A percentile compares a stretch with the other conserved stretches of the same genome.
Conservation (phyloP, 2,329 filamentous ascomycete genomes). For the Sphaceloma murrayae region DNA sequence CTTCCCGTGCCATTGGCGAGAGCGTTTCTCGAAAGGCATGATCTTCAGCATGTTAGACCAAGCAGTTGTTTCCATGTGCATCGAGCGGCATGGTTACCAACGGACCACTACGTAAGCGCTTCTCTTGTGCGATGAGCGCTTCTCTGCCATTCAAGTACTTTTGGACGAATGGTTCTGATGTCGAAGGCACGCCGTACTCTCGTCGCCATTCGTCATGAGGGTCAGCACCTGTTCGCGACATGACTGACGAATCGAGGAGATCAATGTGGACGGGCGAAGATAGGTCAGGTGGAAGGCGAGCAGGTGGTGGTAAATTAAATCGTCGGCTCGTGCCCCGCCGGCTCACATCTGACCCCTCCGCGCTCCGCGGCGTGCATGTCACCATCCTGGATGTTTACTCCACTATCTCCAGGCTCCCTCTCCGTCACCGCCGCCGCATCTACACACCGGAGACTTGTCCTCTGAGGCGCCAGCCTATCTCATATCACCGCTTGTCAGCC, state of each 20-base stretch:
- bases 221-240: conserved; percentile 12
- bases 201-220: conserved; percentile 33
- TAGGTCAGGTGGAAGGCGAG: conserved; percentile 8
- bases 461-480: no score
- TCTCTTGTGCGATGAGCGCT: conserved; percentile 69
- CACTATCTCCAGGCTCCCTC: conserved; percentile 11
- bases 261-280: no score
- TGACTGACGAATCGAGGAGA: conserved; percentile 15
- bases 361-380: no score
- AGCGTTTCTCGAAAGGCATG: conserved; percentile 62
- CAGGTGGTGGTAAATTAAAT: conserved; percentile 8
- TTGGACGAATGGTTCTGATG: conserved; percentile 65
- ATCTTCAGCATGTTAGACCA: conserved; percentile 41
- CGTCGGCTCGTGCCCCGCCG: conserved; percentile 11
- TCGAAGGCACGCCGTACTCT: conserved; percentile 33
- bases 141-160: conserved; percentile 70
- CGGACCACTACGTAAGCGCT: conserved; percentile 69
- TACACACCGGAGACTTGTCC: conserved; percentile 3
- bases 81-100: conserved; percentile 24
- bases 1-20: conserved; percentile 67
- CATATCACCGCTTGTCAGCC: not conserved
- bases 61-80: not conserved
- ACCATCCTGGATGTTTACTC: conserved; percentile 8
- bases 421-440: conserved; percentile 10
- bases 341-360: conserved; percentile 1